Conservation (phyloP, 2,329 filamentous ascomycete genomes). For the Ilyonectria robusta region DNA sequence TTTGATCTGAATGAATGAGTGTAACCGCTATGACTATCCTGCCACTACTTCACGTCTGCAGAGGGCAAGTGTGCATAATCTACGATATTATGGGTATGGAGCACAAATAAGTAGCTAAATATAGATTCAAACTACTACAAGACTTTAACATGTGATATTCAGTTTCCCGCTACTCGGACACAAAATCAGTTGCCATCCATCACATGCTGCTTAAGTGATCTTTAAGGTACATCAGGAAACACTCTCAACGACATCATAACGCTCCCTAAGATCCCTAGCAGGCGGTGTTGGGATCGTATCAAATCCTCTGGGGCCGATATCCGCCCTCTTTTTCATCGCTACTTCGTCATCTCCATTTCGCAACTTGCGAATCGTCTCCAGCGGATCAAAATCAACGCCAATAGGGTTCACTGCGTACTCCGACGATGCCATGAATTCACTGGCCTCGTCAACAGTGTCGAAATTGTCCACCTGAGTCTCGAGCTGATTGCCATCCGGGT, state of each 20-base stretch:
- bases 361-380: background rate
- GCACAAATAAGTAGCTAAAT: too few species aligned
- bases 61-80: too few species aligned
- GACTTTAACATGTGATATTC: too few species aligned
- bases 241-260: background rate
- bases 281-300: constrained; percentile 6
- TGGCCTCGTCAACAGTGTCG: constrained; percentile 24
- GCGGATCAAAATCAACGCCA: constrained; percentile 26
- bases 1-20: too few species aligned
- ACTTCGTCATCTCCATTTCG: background rate
- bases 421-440: constrained; percentile 15
- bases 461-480: constrained; percentile 33
- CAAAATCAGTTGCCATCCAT: background rate
- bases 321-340: background rate
- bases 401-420: constrained; percentile 27
- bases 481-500: constrained; percentile 30
- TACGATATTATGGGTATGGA: too few species aligned
- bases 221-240: background rate
- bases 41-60: too few species aligned
- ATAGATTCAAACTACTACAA: too few species aligned
- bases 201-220: background rate
- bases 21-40: too few species aligned
- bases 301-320: constrained; percentile 15
- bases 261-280: constrained; percentile 1
- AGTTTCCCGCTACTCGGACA: too few species aligned